A percentile compares a stretch with the other conserved stretches of the same genome.
Evolutionary conservation across 1,284 basidiomycete genomes (phyloP).

Genomic region (Trichosporon inkin): DNA sequence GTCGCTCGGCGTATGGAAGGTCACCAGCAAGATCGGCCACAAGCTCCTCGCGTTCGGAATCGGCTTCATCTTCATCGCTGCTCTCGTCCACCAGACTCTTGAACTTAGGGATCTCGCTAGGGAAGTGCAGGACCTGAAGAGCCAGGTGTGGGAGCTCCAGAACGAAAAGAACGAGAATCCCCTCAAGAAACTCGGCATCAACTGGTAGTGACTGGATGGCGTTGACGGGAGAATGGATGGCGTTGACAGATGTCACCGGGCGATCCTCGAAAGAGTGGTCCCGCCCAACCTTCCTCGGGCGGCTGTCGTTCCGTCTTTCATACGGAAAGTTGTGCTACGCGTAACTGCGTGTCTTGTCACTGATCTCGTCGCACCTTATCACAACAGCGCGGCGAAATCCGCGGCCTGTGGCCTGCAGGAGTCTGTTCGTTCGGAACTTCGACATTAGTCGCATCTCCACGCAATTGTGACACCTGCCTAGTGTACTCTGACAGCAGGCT

Average conservation of each 20-base stretch:
- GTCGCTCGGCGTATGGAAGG: not conserved
- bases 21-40: not conserved
- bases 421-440: too few relatives aligned
- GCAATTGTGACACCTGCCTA: too few relatives aligned
- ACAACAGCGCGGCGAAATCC: too few relatives aligned
- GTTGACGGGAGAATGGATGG: not conserved
- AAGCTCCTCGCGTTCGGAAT: not conserved
- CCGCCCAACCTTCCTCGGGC: too few relatives aligned
- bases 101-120: not conserved
- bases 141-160: not conserved
- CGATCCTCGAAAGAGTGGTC: not conserved
- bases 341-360: too few relatives aligned
- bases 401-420: too few relatives aligned
- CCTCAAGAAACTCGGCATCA: not conserved
- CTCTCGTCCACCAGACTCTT: not conserved
- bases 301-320: too few relatives aligned
- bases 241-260: too few relatives aligned
- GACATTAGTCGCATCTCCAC: too few relatives aligned
- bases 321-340: too few relatives aligned
- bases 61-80: slow-evolving; percentile 2
- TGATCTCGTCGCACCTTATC: too few relatives aligned
- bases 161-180: not conserved
- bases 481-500: too few relatives aligned
- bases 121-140: not conserved
- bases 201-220: not conserved